Evolutionary conservation across 2,329 filamentous ascomycete genomes (phyloP), one percentile per base, ranked within the genome.

Genomic region (Cladophialophora psammophila): DNA sequence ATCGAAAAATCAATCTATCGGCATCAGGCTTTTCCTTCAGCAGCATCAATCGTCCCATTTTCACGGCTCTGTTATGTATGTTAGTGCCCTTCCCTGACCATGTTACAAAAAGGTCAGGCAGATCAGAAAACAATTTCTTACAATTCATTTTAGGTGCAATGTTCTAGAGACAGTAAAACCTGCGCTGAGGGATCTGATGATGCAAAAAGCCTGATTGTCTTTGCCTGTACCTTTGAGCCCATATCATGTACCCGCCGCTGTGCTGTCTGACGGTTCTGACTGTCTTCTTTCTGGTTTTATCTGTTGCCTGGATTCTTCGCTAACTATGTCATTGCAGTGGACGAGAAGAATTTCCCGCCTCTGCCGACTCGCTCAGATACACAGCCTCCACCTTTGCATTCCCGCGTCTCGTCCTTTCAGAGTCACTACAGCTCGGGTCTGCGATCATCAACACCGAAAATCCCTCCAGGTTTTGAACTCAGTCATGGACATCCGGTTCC

Each of bases 401-500:
- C 67, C 72, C 48, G 74, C 75, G 64, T 78, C 74, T 63, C 78
- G 76, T 71, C 72, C 78, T 50, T 74, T 74, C 52, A 74, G 53
- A 73, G 71, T 74, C 26, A 66, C 15, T 61, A 67, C 15, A 62
- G 68, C 40, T 65, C 68, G 5, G 69, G 64, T 75, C 74, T 66
- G 31, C 69, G 70, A 52, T 67, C 70, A 12, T 67, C 63, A 8
- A 73, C 72, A 8, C 72, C 72, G 34, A 72, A 71, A 52, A 59
- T 73, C 10, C 72, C 72, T 31, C 72, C 72, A n/a, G 72, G 71
- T 1, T 71, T 58, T 79, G 78, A 52, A 73, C 80, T 31, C 76
- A 77, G 32, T 82, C 85, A 65, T 81, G 84, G 31, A 81, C 85
- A 31, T 83, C 84, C 68, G 83, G 82, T 35, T 82, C 83, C 1